Evolutionary conservation across 2,329 filamentous ascomycete species (phyloP).

Genomic region (Penicillium sp.): DNA sequence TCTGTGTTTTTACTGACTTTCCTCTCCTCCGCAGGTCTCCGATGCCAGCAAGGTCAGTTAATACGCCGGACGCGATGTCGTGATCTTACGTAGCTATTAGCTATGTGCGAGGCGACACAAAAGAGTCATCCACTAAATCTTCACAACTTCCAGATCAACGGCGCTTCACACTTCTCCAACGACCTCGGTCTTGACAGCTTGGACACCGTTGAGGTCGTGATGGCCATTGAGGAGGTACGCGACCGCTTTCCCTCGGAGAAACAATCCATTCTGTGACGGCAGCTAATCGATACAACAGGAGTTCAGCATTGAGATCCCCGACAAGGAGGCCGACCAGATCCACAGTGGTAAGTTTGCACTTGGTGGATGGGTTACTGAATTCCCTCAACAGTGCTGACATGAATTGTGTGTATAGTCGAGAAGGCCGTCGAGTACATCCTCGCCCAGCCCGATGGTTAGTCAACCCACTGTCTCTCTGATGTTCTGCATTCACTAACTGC

Average conservation of each 20-base stretch:
- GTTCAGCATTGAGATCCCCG: constrained; percentile 94
- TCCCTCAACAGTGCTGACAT: constrained; percentile 7
- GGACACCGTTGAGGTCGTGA: constrained; percentile 98
- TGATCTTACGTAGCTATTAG: constrained; percentile 3
- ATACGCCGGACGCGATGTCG: constrained; percentile 5
- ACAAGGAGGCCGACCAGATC: constrained; percentile 93
- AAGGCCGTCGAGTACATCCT: constrained; percentile 94
- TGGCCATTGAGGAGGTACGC: constrained; percentile 96
- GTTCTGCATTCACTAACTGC: constrained; percentile 17
- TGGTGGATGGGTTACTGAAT: neutral
- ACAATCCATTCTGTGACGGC: constrained; percentile 9
- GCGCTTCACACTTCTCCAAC: constrained; percentile 87
- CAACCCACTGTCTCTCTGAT: constrained; percentile 24
- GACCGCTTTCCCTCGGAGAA: constrained; percentile 14
- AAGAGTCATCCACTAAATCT: constrained; percentile 23
- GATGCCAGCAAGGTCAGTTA: constrained; percentile 44
- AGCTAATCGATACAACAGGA: constrained; percentile 51
- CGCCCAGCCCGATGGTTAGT: constrained; percentile 86
- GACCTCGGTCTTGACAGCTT: constrained; percentile 96
- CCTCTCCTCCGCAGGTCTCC: constrained; percentile 30
- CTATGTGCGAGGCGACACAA: constrained; percentile 4
- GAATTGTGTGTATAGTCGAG: constrained; percentile 63
- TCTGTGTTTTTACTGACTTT: constrained; percentile 5
- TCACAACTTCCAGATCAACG: constrained; percentile 66
- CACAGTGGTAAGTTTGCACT: constrained; percentile 73